Conservation (phyloP, 2,329 filamentous ascomycete species). For the Fusarium nodosum region DNA sequence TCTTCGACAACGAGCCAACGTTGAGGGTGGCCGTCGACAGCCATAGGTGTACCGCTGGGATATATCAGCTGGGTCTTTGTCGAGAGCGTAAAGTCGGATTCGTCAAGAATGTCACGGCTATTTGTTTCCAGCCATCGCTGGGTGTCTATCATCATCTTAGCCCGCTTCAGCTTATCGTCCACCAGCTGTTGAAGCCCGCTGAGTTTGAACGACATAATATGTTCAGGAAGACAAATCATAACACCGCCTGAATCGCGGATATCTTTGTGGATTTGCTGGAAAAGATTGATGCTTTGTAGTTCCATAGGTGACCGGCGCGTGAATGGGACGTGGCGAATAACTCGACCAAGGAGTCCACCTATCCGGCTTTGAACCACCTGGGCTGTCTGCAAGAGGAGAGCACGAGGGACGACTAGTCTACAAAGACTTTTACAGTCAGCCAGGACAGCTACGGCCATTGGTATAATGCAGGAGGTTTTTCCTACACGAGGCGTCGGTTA, state of each 20-base stretch:
- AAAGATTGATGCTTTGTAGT: conserved; percentile 52
- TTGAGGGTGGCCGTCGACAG: conserved; percentile 66
- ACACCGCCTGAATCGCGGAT: conserved; percentile 62
- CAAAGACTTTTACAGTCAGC: conserved; percentile 62
- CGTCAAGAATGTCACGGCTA: conserved; percentile 74
- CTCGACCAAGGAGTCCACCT: conserved; percentile 66
- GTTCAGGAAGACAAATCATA: conserved; percentile 72
- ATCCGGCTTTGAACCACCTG: conserved; percentile 68
- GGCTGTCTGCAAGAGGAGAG: conserved; percentile 69
- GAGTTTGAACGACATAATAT: conserved; percentile 73
- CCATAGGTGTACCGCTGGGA: conserved; percentile 62
- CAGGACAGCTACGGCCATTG: conserved; percentile 61
- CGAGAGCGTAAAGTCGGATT: conserved; percentile 69
- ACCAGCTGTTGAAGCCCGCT: conserved; percentile 70
- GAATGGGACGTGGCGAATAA: conserved; percentile 69
- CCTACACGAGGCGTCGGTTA: conserved; percentile 52
- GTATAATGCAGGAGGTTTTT: conserved; percentile 70
- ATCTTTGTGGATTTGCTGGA: conserved; percentile 55
- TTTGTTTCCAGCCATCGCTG: conserved; percentile 64
- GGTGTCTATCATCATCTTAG: conserved; percentile 62
- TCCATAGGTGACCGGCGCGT: conserved; percentile 62
- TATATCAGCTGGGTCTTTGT: conserved; percentile 70
- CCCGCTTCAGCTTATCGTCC: conserved; percentile 59
- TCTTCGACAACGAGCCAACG: conserved; percentile 63
- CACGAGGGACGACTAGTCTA: conserved; percentile 68